These are phyloP conservation scores for Fusarium hostae DNA, from an alignment of 2,329 filamentous ascomycete genomes.

Conservation along the genomic window DNA sequence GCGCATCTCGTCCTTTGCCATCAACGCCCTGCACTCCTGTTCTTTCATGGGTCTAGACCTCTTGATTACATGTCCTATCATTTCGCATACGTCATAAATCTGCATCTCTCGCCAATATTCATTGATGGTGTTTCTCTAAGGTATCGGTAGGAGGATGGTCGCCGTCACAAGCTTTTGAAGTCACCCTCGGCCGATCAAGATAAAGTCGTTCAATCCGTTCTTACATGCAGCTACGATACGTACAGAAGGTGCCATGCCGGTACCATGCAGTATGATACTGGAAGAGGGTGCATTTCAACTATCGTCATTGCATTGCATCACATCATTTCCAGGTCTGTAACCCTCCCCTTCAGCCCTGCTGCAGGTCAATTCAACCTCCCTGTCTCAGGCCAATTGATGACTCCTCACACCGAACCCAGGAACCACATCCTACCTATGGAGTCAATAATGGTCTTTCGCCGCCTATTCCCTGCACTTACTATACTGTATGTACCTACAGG, in stretches of 20 bases:
- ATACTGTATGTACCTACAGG: slow-evolving; percentile 3
- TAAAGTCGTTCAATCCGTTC: neutral
- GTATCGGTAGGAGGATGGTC: neutral
- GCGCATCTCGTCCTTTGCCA: slow-evolving; percentile 3
- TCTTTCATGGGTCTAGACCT: neutral
- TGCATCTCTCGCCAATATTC: neutral
- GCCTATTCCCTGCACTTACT: slow-evolving; percentile 10
- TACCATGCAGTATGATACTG: neutral
- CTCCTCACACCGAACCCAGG: slow-evolving; percentile 43
- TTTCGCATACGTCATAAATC: neutral
- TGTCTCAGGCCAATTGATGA: slow-evolving; percentile 42
- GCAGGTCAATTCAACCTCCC: slow-evolving; percentile 42
- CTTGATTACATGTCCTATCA: neutral
- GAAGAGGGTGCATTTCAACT: slow-evolving; percentile 18
- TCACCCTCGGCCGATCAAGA: slow-evolving; percentile 16
- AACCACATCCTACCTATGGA: slow-evolving; percentile 32
- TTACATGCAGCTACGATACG: slow-evolving; percentile 13
- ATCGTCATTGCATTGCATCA: slow-evolving; percentile 25
- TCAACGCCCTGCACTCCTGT: neutral
- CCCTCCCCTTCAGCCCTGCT: slow-evolving; percentile 44
- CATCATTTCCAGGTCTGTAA: slow-evolving; percentile 22
- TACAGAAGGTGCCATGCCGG: neutral
- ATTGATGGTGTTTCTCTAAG: slow-evolving; percentile 2
- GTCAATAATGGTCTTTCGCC: slow-evolving; percentile 4
- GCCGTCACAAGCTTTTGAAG: slow-evolving; percentile 19